A percentile compares a stretch with the other conserved stretches of the same genome.
These are phyloP conservation scores for Pythium plurisporium DNA, from an alignment of 352 stramenopile genomes.

Conservation along the genomic window DNA sequence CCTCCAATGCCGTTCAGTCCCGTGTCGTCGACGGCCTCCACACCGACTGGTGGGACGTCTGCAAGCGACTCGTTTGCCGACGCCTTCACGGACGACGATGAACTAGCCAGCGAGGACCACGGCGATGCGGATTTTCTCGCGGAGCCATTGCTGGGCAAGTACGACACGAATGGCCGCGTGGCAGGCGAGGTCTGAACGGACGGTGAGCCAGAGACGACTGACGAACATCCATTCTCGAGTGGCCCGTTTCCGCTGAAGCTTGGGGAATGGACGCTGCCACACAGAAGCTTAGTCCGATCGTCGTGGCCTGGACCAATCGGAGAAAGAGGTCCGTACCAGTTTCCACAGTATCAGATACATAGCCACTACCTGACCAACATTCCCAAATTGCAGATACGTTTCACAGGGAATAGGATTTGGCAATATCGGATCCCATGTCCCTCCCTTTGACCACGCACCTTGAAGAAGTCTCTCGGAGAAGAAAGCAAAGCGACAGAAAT, in stretches of 20 bases:
- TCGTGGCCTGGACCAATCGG: neutral
- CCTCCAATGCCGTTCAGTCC: conserved; percentile 39
- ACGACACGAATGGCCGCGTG: neutral
- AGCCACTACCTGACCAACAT: neutral
- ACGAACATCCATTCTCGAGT: too few relatives aligned
- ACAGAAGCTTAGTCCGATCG: neutral
- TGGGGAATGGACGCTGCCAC: too few relatives aligned
- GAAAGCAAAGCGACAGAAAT: neutral
- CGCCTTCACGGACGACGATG: conserved; percentile 14
- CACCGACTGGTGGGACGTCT: conserved; percentile 18
- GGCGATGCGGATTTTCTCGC: conserved; percentile 40
- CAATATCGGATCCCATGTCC: neutral
- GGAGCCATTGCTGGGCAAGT: conserved; percentile 39
- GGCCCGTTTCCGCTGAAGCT: too few relatives aligned
- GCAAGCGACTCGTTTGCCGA: conserved; percentile 11
- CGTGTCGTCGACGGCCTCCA: conserved; percentile 39
- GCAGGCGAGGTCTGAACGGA: conserved; percentile 14
- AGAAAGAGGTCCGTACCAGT: neutral
- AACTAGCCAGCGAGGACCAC: conserved; percentile 33
- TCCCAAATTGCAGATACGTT: neutral
- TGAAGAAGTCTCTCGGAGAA: conserved; percentile 2
- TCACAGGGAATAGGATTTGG: neutral
- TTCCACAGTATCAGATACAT: neutral
- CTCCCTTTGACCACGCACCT: neutral
- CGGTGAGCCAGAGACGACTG: too few relatives aligned